phyloP scores from a whole-genome alignment of 768 basidiomycete species.

The Hypsizygus marmoreus region DNA sequence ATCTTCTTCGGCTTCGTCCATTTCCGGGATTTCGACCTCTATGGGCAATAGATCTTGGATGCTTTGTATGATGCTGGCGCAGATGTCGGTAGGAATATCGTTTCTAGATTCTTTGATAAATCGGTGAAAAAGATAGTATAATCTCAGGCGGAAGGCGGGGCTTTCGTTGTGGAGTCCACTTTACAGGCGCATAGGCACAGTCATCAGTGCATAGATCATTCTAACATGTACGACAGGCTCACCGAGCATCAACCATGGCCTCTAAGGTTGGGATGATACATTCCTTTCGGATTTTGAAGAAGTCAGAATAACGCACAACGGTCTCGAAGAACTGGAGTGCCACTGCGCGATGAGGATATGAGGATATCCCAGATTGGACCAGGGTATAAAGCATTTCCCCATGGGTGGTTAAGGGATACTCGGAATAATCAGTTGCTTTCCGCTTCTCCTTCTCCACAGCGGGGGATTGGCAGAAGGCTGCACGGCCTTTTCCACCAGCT shows the following conservation, averaged over 20 bases:
- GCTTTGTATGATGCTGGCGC: conserved; percentile 68
- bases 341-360: conserved; percentile 83
- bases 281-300: conserved; percentile 92
- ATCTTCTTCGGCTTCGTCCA: conserved; percentile 73
- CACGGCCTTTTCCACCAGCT: conserved; percentile 80
- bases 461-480: conserved; percentile 83
- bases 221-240: conserved; percentile 26
- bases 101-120: conserved; percentile 84
- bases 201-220: neutral
- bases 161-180: conserved; percentile 88
- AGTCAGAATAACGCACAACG: conserved; percentile 88
- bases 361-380: conserved; percentile 78
- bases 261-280: conserved; percentile 86
- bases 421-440: conserved; percentile 69
- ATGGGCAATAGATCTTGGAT: conserved; percentile 80
- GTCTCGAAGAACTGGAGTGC: conserved; percentile 93
- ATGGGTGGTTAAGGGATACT: conserved; percentile 83
- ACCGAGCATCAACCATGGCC: conserved; percentile 86
- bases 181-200: conserved; percentile 9
- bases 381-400: conserved; percentile 89
- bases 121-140: conserved; percentile 90
- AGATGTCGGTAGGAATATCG: conserved; percentile 75
- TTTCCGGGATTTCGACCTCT: conserved; percentile 72
- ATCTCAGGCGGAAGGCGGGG: conserved; percentile 66
- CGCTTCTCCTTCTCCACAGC: conserved; percentile 66